Base-by-base conservation (phyloP, 1,284 basidiomycete species). In the Cystobasidium pallidum region DNA sequence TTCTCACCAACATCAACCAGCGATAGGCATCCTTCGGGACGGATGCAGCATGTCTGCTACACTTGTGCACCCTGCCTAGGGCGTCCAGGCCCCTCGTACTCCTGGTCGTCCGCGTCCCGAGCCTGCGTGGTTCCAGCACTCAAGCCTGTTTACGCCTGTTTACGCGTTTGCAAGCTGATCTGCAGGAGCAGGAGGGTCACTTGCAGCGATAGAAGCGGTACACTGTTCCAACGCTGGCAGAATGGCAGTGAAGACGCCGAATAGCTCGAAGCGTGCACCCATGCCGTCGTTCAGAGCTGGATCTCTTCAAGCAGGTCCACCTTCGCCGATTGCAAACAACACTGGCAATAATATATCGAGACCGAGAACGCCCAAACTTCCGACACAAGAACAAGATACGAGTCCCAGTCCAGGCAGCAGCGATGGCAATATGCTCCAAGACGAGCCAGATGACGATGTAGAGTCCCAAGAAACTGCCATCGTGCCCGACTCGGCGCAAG, bases 391-490 rank as follows among this genome's bases (percentile, higher is more conserved):
- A 57, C 19, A 39, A 32, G 62, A 64, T 19, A 64, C 49, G 47
- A 36, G 34, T n/a, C 15, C 43, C 43, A 64, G 62, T 28, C 24
- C 13, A 49, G 62, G 32, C 30, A 57, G 43, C 17, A 28, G n/a
- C 34, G 47, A 30, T 3, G 24, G 34, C 24, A 32, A 32, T 13
- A 43, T 24, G 17, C 34, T 51, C 7, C 19, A 51, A 45, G 45
- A 49, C 26, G 28, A n/a, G 13, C 45, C 62, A 19, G 30, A 64
- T 64, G 62, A 51, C 24, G 32, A 13, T 24, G 36, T 39, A 13
- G 62, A 64, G 34, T 51, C 62, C 21, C 62, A 64, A 36, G 62
- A 64, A 15, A 64, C 62, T 10, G 34, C 62, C 10, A 41, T 64
- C 17, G 62, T 64, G 13, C 62, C 62, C 43, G 62, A 64, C 34